Percentiles rank a stretch among this genome's conserved stretches.
Conservation (phyloP, 2,329 filamentous ascomycete genomes). For the Plenodomus lindquistii region DNA sequence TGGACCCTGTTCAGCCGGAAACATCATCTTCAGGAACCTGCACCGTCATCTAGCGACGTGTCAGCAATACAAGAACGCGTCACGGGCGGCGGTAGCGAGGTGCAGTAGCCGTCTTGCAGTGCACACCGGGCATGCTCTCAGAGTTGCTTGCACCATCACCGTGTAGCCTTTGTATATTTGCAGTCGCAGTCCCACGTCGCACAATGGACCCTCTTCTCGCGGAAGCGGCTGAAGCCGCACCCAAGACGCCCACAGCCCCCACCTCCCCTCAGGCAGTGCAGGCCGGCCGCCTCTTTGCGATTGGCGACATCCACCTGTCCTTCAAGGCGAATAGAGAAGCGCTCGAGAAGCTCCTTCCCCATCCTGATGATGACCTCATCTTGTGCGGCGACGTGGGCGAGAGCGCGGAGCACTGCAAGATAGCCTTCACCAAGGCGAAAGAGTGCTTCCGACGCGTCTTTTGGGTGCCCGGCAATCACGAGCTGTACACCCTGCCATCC, state of each 20-base stretch:
- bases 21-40: neutral
- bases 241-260: conserved; percentile 10
- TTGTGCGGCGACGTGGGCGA: conserved; percentile 50
- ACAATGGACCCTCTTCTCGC: conserved; percentile 31
- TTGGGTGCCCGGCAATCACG: conserved; percentile 63
- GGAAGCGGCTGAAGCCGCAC: conserved; percentile 16
- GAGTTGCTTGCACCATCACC: neutral
- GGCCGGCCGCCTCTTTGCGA: conserved; percentile 48
- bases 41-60: neutral
- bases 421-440: conserved; percentile 46
- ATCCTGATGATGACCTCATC: conserved; percentile 51
- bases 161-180: too few species aligned
- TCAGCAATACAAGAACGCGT: neutral
- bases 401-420: conserved; percentile 36
- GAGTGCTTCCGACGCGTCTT: conserved; percentile 53
- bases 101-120: neutral
- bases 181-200: neutral
- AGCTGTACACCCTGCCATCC: conserved; percentile 58
- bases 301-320: conserved; percentile 52
- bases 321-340: conserved; percentile 53
- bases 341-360: conserved; percentile 46
- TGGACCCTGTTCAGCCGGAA: neutral
- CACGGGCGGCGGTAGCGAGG: neutral
- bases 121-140: neutral
- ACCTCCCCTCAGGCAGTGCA: conserved; percentile 12